Conservation (phyloP, 2,329 filamentous ascomycete genomes). For the Aspergillus hortae region DNA sequence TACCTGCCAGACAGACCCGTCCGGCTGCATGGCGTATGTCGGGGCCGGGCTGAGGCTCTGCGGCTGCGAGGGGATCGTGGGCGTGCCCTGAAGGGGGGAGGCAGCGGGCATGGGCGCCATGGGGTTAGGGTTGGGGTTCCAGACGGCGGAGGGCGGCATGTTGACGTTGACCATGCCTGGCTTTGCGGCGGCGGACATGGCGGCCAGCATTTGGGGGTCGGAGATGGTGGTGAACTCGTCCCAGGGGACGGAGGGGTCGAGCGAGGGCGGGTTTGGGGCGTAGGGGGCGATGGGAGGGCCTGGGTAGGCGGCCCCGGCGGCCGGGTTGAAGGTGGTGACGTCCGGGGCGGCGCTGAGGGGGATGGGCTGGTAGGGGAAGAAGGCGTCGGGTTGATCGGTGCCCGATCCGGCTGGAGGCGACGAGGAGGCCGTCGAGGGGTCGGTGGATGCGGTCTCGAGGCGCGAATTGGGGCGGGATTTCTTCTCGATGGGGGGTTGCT, state of each 20-base stretch:
- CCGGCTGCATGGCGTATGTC: constrained; percentile 33
- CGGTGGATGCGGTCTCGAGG: constrained; percentile 41
- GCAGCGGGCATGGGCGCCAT: constrained; percentile 24
- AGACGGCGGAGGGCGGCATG: constrained; percentile 28
- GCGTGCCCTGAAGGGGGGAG: constrained; percentile 27
- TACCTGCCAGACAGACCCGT: constrained; percentile 35
- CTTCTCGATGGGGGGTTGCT: constrained; percentile 56
- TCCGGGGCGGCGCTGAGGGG: constrained; percentile 33
- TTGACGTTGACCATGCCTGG: constrained; percentile 34
- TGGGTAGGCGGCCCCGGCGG: constrained; percentile 18
- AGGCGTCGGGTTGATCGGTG: constrained; percentile 34
- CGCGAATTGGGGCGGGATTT: constrained; percentile 45
- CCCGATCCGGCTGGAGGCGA: constrained; percentile 36
- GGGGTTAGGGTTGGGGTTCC: constrained; percentile 26
- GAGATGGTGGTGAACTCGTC: constrained; percentile 36
- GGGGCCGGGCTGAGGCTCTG: constrained; percentile 27
- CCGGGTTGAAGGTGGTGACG: constrained; percentile 27
- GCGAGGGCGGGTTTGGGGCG: constrained; percentile 22
- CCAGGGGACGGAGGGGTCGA: constrained; percentile 36
- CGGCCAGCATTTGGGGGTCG: constrained; percentile 33
- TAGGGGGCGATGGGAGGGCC: constrained; percentile 32
- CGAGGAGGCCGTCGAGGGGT: constrained; percentile 49
- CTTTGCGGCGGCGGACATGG: constrained; percentile 26
- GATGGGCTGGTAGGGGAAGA: constrained; percentile 35
- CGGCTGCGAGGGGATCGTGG: constrained; percentile 29